These are phyloP conservation scores for Podospora pseudocomata DNA, from an alignment of 495 filamentous ascomycete genomes.

Conservation along the genomic window DNA sequence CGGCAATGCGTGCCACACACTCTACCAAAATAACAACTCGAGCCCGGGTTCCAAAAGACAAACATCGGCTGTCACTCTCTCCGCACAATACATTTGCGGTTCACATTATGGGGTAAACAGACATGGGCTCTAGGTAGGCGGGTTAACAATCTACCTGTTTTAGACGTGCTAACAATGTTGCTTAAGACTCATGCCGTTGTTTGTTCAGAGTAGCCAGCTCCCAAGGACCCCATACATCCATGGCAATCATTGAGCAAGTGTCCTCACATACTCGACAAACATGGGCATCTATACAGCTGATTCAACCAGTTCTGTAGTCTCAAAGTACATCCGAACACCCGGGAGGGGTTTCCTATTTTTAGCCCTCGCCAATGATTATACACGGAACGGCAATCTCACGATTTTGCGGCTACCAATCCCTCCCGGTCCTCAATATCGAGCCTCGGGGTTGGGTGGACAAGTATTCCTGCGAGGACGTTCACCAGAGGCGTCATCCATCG, in stretches of 20 bases:
- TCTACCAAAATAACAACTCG: not conserved
- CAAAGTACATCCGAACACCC: not conserved
- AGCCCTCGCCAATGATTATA: not conserved
- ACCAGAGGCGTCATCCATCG: not conserved
- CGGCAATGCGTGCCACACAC: not conserved
- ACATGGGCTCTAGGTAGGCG: not conserved
- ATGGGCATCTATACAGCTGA: not conserved
- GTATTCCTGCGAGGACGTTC: not conserved
- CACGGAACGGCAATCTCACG: not conserved
- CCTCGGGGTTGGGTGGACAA: not conserved
- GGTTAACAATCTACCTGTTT: not conserved
- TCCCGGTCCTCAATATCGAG: not conserved
- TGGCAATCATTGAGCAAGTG: not conserved
- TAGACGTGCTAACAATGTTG: not conserved
- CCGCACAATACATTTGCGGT: not conserved
- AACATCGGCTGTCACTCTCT: not conserved
- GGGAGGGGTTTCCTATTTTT: not conserved
- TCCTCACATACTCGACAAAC: not conserved
- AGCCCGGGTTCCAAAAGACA: not conserved
- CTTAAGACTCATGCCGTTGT: not conserved
- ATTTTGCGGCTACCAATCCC: not conserved
- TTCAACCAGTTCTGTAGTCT: not conserved
- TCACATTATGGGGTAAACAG: not conserved
- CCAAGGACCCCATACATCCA: not conserved
- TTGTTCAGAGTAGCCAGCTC: not conserved